phyloP scores from a whole-genome alignment of 2,329 filamentous ascomycete species.

The Ilyonectria mors-panacis region DNA sequence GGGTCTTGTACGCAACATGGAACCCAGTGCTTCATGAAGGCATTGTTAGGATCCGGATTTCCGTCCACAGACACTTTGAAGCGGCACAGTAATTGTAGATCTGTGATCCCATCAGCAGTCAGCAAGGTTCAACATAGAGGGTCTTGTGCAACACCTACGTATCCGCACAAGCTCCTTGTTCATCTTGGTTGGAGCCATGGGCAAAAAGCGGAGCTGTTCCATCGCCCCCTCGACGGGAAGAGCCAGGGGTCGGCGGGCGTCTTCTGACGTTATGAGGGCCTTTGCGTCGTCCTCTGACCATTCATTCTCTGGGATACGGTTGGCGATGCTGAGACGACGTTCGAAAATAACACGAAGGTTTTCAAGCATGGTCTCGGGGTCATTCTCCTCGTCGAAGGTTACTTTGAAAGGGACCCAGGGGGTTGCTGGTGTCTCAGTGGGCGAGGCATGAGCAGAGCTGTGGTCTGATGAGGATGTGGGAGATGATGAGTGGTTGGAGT shows the following conservation, averaged over 20 bases:
- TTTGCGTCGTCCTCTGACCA: slow-evolving; percentile 32
- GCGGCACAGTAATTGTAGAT: slow-evolving; percentile 63
- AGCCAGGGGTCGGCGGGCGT: slow-evolving; percentile 36
- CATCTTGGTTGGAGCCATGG: slow-evolving; percentile 58
- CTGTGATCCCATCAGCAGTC: slow-evolving; percentile 47
- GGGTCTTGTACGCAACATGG: slow-evolving; percentile 65
- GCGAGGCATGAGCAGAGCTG: slow-evolving; percentile 8
- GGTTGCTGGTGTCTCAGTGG: slow-evolving; percentile 23
- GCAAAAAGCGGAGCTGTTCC: slow-evolving; percentile 58
- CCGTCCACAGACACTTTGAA: slow-evolving; percentile 68
- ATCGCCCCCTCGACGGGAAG: slow-evolving; percentile 46
- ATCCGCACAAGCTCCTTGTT: slow-evolving; percentile 65
- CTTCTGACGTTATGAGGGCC: slow-evolving; percentile 15
- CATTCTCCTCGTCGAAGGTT: slow-evolving; percentile 46
- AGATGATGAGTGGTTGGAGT: slow-evolving; percentile 17
- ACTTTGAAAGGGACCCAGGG: slow-evolving; percentile 47
- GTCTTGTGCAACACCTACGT: slow-evolving; percentile 53
- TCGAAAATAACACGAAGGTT: slow-evolving; percentile 51
- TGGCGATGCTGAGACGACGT: slow-evolving; percentile 49
- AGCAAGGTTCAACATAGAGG: not conserved
- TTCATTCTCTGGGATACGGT: slow-evolving; percentile 51
- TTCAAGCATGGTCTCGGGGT: slow-evolving; percentile 48
- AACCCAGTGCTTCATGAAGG: slow-evolving; percentile 64
- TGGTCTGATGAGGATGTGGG: slow-evolving; percentile 8
- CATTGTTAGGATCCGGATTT: slow-evolving; percentile 59